Evolutionary conservation across 257 asterid genomes (phyloP), one percentile per base, ranked within the genome.

Genomic region (Solanum dulcamara): DNA sequence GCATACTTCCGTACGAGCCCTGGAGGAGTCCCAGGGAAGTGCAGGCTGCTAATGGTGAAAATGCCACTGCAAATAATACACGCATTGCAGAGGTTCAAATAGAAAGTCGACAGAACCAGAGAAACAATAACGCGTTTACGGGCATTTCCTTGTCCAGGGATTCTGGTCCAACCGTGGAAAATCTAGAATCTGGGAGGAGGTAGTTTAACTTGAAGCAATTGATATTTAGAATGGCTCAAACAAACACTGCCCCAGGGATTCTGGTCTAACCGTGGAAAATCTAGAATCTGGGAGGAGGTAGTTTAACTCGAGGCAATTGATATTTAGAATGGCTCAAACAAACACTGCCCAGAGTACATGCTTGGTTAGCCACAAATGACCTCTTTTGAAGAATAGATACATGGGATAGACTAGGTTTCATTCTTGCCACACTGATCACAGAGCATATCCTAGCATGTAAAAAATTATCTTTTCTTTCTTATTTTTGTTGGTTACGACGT

Each of bases 181-280:
- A 93, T 86, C 22, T 91, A 13, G 97, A 93, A 89, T 89, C 95
- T n/a, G 97, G 97, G 64, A 90, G 88, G 72, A 84, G 87, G 44
- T 79, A 79, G 83, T 79, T 28, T 68, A 48, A 9, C 38, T 28
- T 3, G 59, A 84, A 74, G 51, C 1, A 5, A 18, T 10, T 26
- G 17, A 17, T 28, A 28, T 14, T 10, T 10, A 11, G 44, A 79
- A 48, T 46, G 59, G 17, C 62, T 17, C 62, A 77, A 1, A 46
- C 28, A 77, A 26, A 17, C 15, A 30, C 42, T 75, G 44, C n/a
- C n/a, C n/a, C n/a, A n/a, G n/a, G 64, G 84, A 79, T 59, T 87
- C 91, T 12, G 77, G 62, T 84, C 74, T 83, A 44, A 85, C 89
- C 18, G 89, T 17, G 30, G 91, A 87, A 84, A 95, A 93, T 86